phyloP scores from a whole-genome alignment of 1,139 yeast genomes.

The Blastobotrys persicus region DNA sequence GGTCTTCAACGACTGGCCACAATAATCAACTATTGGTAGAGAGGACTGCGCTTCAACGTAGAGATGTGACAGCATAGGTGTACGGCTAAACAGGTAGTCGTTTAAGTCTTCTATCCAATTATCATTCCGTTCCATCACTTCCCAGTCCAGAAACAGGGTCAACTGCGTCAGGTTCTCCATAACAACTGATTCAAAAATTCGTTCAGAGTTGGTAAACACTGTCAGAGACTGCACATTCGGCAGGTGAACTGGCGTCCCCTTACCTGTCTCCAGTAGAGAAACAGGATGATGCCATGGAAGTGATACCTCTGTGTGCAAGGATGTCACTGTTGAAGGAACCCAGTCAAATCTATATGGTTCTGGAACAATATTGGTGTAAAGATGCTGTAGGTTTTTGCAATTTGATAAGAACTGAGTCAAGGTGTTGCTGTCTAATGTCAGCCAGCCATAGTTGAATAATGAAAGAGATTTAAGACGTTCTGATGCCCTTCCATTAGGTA shows the following conservation, averaged over 20 bases:
- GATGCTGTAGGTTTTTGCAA: conserved; percentile 6
- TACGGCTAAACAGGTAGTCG: conserved; percentile 3
- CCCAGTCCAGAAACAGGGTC: conserved; percentile 2
- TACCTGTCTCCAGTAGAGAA: not conserved
- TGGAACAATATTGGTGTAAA: conserved; percentile 4
- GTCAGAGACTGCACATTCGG: conserved; percentile 1
- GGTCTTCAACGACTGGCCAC: not conserved
- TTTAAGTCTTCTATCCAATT: conserved; percentile 1
- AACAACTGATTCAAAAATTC: not conserved
- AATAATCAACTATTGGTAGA: not conserved
- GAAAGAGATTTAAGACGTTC: not conserved
- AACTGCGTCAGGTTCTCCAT: conserved; percentile 1
- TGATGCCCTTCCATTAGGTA: conserved; percentile 6
- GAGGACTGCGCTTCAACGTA: conserved; percentile 1
- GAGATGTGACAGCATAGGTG: not conserved
- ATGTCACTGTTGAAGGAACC: conserved; percentile 2
- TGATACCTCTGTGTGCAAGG: conserved; percentile 5
- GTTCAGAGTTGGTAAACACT: conserved; percentile 1
- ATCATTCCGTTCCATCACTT: conserved; percentile 1
- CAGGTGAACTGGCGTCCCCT: not conserved
- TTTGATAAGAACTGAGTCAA: conserved; percentile 4
- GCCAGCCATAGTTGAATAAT: conserved; percentile 6
- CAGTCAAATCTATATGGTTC: conserved; percentile 4
- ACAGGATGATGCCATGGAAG: conserved; percentile 7
- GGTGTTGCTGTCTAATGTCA: conserved; percentile 1